Base-by-base conservation (phyloP, 805 yeast genomes). In the Hanseniaspora valbyensis region DNA sequence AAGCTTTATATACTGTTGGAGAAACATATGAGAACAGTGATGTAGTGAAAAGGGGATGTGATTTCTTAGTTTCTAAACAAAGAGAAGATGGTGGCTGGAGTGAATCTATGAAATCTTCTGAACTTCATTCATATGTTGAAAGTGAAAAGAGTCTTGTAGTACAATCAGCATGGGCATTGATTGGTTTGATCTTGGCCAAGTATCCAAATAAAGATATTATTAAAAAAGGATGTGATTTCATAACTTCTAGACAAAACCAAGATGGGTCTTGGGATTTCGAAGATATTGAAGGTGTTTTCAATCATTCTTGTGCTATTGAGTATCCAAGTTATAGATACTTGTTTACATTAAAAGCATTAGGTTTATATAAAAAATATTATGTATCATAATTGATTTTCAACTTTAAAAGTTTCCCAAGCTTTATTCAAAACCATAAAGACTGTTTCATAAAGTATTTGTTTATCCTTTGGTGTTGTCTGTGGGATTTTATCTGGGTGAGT, bases 41-140 rank as follows among this genome's bases (percentile, higher is more conserved):
- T 6, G 64, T 68, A 2, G 95, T 86, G 6, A 67, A 70, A 36
- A 74, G 67, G 57, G 98, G 95, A 0, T 92, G 97, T 61, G 95
- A 88, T 43, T 92, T 86, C 64, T 62, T 92, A 16, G 81, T 80
- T 1, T 59, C 76, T 1, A 78, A 83, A 57, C 97, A 90, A 62
- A 71, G 81, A 59, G 65, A 61, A 3, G 97, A 92, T 65, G 99
- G 98, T 22, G 98, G 98, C 0, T 92, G 98, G 98, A 85, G 95
- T 51, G 99, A 92, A 66, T 76, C 85, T 8, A 87, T 90, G 85
- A 81, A 90, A 61, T 78, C 94, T 3, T 80, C 90, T 59, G 97
- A 90, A 61, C 74, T 89, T 0, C 78, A 75, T 54, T 71, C 81
- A 0, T 90, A 88, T 63, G 83, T 89, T 2, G 78, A 80, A 41